Evolutionary conservation across 768 basidiomycete genomes (phyloP).

Genomic region (Tulasnella sp.): DNA sequence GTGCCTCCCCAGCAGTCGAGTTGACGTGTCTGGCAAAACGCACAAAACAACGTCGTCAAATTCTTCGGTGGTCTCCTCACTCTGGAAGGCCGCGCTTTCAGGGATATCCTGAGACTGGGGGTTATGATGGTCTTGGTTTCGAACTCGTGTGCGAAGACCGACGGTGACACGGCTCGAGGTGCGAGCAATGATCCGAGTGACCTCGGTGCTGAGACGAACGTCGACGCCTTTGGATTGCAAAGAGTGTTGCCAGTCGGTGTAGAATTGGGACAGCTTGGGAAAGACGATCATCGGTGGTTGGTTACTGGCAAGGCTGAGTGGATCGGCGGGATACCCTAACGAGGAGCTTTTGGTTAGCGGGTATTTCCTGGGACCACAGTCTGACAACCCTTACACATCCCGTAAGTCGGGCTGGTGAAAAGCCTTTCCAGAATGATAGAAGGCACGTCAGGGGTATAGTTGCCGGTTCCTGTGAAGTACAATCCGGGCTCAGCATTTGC

Average conservation of each 20-base stretch:
- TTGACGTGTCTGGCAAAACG: constrained; percentile 44
- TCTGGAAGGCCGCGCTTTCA: constrained; percentile 35
- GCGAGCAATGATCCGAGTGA: constrained; percentile 16
- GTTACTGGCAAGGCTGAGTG: constrained; percentile 34
- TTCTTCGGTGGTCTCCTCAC: constrained; percentile 33
- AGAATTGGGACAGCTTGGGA: constrained; percentile 37
- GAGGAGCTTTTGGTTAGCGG: background rate
- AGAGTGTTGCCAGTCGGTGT: constrained; percentile 36
- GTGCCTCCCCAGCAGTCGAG: constrained; percentile 42
- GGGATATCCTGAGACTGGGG: constrained; percentile 35
- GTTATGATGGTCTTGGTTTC: constrained; percentile 11
- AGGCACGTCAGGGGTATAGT: constrained; percentile 40
- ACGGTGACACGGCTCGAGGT: background rate
- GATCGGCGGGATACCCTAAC: constrained; percentile 38
- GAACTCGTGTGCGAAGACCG: constrained; percentile 9
- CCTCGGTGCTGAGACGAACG: constrained; percentile 12
- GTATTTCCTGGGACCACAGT: background rate
- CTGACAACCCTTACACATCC: background rate
- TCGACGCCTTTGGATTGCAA: constrained; percentile 28
- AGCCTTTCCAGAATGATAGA: constrained; percentile 36
- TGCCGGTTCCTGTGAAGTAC: constrained; percentile 34
- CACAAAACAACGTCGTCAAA: constrained; percentile 49
- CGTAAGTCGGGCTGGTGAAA: constrained; percentile 15
- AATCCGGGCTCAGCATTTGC: constrained; percentile 14
- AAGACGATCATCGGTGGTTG: constrained; percentile 42